Evolutionary conservation across 768 basidiomycete species (phyloP).

Genomic region (Lepiota venenata): DNA sequence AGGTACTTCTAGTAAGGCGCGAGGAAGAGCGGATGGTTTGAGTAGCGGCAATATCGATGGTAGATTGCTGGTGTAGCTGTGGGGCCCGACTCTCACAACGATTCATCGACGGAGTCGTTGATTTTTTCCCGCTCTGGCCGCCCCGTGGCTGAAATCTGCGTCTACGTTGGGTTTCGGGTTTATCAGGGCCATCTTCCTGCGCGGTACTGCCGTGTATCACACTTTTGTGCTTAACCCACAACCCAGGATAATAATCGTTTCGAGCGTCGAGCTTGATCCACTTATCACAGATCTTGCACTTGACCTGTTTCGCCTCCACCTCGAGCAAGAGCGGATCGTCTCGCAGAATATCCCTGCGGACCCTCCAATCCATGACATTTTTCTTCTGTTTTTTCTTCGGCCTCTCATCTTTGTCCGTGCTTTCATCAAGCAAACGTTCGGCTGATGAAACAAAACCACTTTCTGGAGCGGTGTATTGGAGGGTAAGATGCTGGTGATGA

Average conservation of each 20-base stretch:
- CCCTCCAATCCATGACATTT: slow-evolving; percentile 8
- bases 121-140: not conserved
- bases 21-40: not conserved
- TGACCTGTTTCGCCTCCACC: slow-evolving; percentile 8
- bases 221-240: slow-evolving; percentile 11
- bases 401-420: not conserved
- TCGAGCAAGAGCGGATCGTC: not conserved
- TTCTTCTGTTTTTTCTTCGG: slow-evolving; percentile 6
- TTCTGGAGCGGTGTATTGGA: not conserved
- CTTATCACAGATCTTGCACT: slow-evolving; percentile 4
- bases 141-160: not conserved
- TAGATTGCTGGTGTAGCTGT: not conserved
- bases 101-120: not conserved
- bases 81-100: not conserved
- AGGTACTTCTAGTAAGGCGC: slow-evolving; percentile 6
- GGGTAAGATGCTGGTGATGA: not conserved
- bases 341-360: not conserved
- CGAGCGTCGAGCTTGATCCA: slow-evolving; percentile 9
- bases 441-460: not conserved
- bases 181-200: not conserved
- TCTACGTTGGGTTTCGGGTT: not conserved
- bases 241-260: slow-evolving; percentile 10
- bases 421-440: not conserved
- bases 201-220: not conserved
- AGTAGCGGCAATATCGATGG: not conserved